Evolutionary conservation across 208 protist species (phyloP), one percentile per base, ranked within the genome.

Genomic region (Borovskyia barvae): DNA sequence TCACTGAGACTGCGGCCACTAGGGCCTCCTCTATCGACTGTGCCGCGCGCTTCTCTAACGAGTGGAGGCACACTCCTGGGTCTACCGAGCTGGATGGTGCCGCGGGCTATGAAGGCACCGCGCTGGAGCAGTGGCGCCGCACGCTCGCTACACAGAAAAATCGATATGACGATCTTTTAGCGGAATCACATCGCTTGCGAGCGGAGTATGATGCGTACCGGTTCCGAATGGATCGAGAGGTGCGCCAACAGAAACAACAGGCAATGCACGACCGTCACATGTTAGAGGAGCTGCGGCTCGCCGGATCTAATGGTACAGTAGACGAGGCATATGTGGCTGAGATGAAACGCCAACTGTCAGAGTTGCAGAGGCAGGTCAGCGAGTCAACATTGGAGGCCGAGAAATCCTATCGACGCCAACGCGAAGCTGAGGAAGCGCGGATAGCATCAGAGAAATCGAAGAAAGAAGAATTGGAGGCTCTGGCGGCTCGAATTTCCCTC

Each of bases 191-290:
- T 11, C 40, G 42, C 2, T 56, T 74, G 33, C 67, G 61, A 2
- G 67, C 54, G 5, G 72, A 76, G 64, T 83, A 68, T 45, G 62
- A 75, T 45, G 57, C 67, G 32, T 76, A 72, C 37, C 49, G 55
- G n/a, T 59, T 64, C 9, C 68, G 47, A 15, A 49, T 52, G 4
- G 57, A 70, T 2, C 46, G 39, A 26, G 48, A 58, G n/a, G 40
- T 51, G 19, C 56, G 62, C 15, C 36, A 73, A 41, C 32, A 52
- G 8, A 48, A 62, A 32, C 46, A 80, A 35, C 67, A 69, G 19
- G 53, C 49, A 0, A 6, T 50, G 30, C 28, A 75, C 11, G 66
- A 72, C 54, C 72, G 64, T 30, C 65, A 62, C 24, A 65, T 78
- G 72, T 32, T 80, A 22, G 72, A 72, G 25, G 72, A 80, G 50